These are phyloP conservation scores for Trichothecium sympodiale DNA, from an alignment of 2,329 filamentous ascomycete species.

Conservation along the genomic window DNA sequence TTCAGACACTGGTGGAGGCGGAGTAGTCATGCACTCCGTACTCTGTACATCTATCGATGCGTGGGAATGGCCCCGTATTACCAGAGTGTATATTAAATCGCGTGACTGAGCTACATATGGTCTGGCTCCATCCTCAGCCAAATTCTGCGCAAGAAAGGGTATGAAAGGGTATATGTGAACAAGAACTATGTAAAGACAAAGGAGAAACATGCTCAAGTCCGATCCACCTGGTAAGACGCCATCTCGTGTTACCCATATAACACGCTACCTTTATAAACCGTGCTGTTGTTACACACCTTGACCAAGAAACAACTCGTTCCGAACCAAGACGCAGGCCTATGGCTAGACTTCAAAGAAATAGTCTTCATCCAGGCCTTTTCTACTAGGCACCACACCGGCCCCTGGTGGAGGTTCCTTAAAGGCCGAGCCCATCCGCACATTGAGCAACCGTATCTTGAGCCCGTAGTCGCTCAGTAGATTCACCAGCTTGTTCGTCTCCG, in stretches of 20 bases:
- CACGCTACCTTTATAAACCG: no score
- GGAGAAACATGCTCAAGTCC: slow-evolving; percentile 1
- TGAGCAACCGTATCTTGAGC: slow-evolving; percentile 82
- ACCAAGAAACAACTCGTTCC: no score
- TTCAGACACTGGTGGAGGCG: no score
- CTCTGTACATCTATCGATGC: slow-evolving; percentile 2
- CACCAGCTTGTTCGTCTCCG: slow-evolving; percentile 85
- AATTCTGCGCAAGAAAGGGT: slow-evolving; percentile 1
- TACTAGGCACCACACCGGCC: slow-evolving; percentile 64
- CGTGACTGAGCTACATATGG: no score
- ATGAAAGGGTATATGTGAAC: slow-evolving; percentile 8
- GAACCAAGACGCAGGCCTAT: no score
- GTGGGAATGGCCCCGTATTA: no score
- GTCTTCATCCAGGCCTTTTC: slow-evolving; percentile 81
- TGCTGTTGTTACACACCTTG: no score
- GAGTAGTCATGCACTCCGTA: no score
- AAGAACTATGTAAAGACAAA: slow-evolving; percentile 7
- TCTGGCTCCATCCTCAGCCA: no score
- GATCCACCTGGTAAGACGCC: no score
- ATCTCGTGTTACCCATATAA: no score
- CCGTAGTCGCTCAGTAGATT: slow-evolving; percentile 81
- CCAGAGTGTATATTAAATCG: no score
- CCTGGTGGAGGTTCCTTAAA: slow-evolving; percentile 59
- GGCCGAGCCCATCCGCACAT: slow-evolving; percentile 72
- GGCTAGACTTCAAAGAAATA: slow-evolving; percentile 74